Percentiles rank a stretch among this genome's conserved stretches.
Conservation (phyloP, 495 filamentous ascomycete genomes). For the Penicillium flavigenum region DNA sequence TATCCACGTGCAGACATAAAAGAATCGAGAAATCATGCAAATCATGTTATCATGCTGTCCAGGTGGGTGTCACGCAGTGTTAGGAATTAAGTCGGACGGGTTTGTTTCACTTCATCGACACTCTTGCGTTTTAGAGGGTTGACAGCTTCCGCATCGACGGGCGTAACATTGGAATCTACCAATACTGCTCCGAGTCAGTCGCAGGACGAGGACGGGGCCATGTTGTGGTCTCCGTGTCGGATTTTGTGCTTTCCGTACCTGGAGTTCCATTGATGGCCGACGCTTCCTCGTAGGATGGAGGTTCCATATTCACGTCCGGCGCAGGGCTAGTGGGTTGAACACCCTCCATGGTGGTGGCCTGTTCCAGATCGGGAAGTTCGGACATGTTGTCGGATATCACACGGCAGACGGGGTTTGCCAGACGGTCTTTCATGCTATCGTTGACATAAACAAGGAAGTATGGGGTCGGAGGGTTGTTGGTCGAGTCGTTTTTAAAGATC, state of each 20-base stretch:
- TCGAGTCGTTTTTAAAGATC: slow-evolving; percentile 65
- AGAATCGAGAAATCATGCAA: slow-evolving; percentile 5
- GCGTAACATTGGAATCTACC: slow-evolving; percentile 26
- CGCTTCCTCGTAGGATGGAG: slow-evolving; percentile 34
- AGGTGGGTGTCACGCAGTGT: background rate
- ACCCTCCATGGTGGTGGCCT: slow-evolving; percentile 23
- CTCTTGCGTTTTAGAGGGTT: slow-evolving; percentile 42
- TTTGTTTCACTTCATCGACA: slow-evolving; percentile 14
- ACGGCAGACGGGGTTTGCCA: slow-evolving; percentile 62
- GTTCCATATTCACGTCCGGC: slow-evolving; percentile 33
- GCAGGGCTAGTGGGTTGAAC: slow-evolving; percentile 15
- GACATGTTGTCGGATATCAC: slow-evolving; percentile 33
- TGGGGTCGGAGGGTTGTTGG: slow-evolving; percentile 65
- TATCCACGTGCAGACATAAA: slow-evolving; percentile 12
- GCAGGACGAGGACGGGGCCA: slow-evolving; percentile 1
- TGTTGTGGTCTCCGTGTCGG: slow-evolving; percentile 5
- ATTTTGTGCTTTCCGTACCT: slow-evolving; percentile 31
- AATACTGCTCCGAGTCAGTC: slow-evolving; percentile 12
- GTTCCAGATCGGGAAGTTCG: slow-evolving; percentile 15
- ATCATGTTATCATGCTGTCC: slow-evolving; percentile 14
- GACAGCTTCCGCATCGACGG: slow-evolving; percentile 11
- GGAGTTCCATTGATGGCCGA: slow-evolving; percentile 19
- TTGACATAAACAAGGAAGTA: slow-evolving; percentile 88
- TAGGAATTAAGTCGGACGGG: background rate
- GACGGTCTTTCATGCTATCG: slow-evolving; percentile 55